These are phyloP conservation scores for Leccinum pseudoinsigne DNA, from an alignment of 1,284 basidiomycete species.

Conservation along the genomic window DNA sequence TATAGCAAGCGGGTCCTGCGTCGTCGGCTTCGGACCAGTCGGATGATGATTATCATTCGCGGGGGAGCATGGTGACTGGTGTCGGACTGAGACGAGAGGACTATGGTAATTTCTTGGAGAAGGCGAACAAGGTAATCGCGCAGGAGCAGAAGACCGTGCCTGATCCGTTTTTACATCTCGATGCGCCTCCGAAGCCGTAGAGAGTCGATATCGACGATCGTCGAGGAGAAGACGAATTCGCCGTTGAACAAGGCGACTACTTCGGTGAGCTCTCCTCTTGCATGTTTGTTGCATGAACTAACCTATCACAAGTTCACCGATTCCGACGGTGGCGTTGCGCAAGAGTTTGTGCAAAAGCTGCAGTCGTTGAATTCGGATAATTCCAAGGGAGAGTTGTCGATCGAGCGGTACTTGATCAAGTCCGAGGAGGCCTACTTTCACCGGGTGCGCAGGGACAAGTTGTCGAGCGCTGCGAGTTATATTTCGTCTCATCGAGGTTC, in stretches of 20 bases:
- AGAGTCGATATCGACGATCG: constrained; percentile 86
- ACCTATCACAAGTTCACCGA: constrained; percentile 73
- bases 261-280: constrained; percentile 52
- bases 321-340: constrained; percentile 86
- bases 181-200: constrained; percentile 71
- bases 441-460: constrained; percentile 84
- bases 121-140: constrained; percentile 33
- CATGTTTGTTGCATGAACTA: background rate
- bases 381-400: constrained; percentile 88
- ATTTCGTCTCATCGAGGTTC: constrained; percentile 82
- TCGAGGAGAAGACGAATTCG: constrained; percentile 86
- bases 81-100: too few species aligned
- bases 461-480: constrained; percentile 74
- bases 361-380: constrained; percentile 80
- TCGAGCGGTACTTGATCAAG: constrained; percentile 87
- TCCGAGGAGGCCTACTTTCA: constrained; percentile 93
- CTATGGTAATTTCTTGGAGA: too few species aligned
- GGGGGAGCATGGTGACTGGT: too few species aligned
- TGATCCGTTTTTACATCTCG: constrained; percentile 72
- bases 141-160: constrained; percentile 73
- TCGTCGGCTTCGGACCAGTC: too few species aligned
- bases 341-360: constrained; percentile 85
- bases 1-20: background rate
- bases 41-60: too few species aligned
- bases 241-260: constrained; percentile 91